Evolutionary conservation across 2,329 filamentous ascomycete species (phyloP).

Genomic region (Keithomyces neogunnii): DNA sequence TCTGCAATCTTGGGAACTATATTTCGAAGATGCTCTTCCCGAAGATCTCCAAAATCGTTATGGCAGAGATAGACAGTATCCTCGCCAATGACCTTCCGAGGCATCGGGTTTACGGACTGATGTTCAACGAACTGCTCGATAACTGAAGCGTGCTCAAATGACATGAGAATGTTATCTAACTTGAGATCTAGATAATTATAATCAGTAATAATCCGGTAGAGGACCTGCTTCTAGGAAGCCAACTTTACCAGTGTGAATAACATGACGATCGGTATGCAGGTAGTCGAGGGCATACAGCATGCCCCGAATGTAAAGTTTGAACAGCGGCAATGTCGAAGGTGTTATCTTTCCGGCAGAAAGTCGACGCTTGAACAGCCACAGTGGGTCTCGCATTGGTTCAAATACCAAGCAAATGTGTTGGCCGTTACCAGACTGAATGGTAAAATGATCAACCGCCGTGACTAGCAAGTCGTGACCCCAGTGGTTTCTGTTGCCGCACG

Average conservation of each 20-base stretch:
- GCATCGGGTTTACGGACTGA: slow-evolving; percentile 4
- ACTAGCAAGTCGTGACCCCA: slow-evolving; percentile 17
- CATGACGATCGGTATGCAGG: slow-evolving; percentile 31
- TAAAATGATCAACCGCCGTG: slow-evolving; percentile 22
- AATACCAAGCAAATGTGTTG: slow-evolving; percentile 26
- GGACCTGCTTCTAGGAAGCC: background rate
- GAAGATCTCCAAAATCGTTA: slow-evolving; percentile 10
- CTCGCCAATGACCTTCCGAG: slow-evolving; percentile 8
- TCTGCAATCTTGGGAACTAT: slow-evolving; percentile 12
- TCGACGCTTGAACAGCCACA: slow-evolving; percentile 24
- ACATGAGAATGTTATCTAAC: slow-evolving; percentile 15
- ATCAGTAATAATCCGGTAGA: background rate
- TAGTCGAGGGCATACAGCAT: slow-evolving; percentile 32
- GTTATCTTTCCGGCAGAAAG: slow-evolving; percentile 22
- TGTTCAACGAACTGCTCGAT: slow-evolving; percentile 11
- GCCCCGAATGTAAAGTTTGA: slow-evolving; percentile 24
- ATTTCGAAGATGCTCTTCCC: slow-evolving; percentile 3
- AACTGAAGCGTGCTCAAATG: slow-evolving; percentile 12
- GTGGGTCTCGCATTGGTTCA: slow-evolving; percentile 28
- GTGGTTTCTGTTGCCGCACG: background rate
- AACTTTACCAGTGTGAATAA: slow-evolving; percentile 27
- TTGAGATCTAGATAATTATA: slow-evolving; percentile 15
- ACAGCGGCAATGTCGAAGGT: slow-evolving; percentile 13
- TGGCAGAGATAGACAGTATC: slow-evolving; percentile 10
- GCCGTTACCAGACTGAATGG: slow-evolving; percentile 16